phyloP scores from a whole-genome alignment of 2,329 filamentous ascomycete species.

The Ceratocystiopsis minuta region DNA sequence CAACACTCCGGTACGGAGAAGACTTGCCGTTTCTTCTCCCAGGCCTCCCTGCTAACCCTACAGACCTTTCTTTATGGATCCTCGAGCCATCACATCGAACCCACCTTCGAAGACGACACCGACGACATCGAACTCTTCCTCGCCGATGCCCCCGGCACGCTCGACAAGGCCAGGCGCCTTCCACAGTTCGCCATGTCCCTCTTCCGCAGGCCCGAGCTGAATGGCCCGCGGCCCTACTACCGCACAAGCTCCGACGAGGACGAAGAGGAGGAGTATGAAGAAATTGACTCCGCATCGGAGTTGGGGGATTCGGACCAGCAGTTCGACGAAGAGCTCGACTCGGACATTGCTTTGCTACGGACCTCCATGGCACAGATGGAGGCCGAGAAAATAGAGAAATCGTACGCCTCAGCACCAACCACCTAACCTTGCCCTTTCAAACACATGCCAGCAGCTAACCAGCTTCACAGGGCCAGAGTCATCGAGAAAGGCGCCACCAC shows the following conservation, averaged over 20 bases:
- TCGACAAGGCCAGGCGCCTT: conserved; percentile 27
- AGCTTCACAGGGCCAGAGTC: conserved; percentile 18
- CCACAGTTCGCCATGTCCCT: conserved; percentile 32
- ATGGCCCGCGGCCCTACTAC: conserved; percentile 8
- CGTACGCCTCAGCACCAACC: conserved; percentile 18
- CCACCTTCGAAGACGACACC: conserved; percentile 28
- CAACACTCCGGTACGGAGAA: conserved; percentile 35
- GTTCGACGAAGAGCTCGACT: conserved; percentile 21
- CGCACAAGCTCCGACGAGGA: conserved; percentile 8
- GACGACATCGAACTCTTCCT: conserved; percentile 26
- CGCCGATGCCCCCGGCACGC: conserved; percentile 30
- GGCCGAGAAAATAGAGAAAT: conserved; percentile 26
- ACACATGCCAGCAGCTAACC: conserved; percentile 1
- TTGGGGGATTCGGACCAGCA: conserved; percentile 11
- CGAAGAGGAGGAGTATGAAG: conserved; percentile 9
- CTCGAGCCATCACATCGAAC: conserved; percentile 26
- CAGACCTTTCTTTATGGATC: conserved; percentile 38
- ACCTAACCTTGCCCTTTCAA: no score
- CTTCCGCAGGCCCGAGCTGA: conserved; percentile 23
- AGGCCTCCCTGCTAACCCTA: neutral
- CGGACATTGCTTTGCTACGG: conserved; percentile 32
- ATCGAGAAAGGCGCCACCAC: conserved; percentile 15
- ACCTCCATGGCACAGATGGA: conserved; percentile 24
- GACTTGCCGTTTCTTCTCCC: conserved; percentile 1
- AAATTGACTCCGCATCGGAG: conserved; percentile 7